phyloP scores from a whole-genome alignment of 1,284 basidiomycete species.

The Trichosporon asahii region DNA sequence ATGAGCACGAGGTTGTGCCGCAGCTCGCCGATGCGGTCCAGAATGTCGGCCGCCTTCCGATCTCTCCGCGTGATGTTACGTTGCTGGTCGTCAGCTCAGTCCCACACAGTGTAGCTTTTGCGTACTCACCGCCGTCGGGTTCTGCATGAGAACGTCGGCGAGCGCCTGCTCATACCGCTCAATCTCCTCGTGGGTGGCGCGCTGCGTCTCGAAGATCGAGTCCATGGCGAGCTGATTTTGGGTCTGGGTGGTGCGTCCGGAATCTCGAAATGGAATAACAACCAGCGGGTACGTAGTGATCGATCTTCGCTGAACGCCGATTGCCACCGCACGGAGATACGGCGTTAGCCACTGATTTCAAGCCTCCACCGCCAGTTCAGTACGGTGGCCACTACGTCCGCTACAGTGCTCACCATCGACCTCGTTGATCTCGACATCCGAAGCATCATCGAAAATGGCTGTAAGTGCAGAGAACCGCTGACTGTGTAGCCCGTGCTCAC shows the following conservation, averaged over 20 bases:
- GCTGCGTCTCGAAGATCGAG: conserved; percentile 85
- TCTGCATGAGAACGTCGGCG: conserved; percentile 55
- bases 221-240: conserved; percentile 60
- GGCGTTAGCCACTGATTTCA: conserved; percentile 23
- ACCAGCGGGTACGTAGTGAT: background rate
- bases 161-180: conserved; percentile 73
- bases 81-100: conserved; percentile 38
- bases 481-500: conserved; percentile 38
- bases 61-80: conserved; percentile 66
- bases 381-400: background rate
- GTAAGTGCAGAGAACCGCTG: conserved; percentile 54
- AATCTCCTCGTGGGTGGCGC: conserved; percentile 91
- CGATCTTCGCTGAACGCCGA: background rate
- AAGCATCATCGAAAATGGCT: conserved; percentile 59
- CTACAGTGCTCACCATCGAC: conserved; percentile 7
- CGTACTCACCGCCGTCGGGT: conserved; percentile 47
- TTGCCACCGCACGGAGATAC: conserved; percentile 18
- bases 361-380: background rate
- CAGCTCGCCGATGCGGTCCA: conserved; percentile 74
- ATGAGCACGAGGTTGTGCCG: conserved; percentile 63
- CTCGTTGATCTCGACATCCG: conserved; percentile 6
- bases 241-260: background rate
- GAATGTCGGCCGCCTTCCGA: conserved; percentile 79
- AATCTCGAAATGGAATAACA: background rate
- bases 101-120: background rate